Conservation (phyloP, 176 grass and related monocot species). For the Zizania latifolia region DNA sequence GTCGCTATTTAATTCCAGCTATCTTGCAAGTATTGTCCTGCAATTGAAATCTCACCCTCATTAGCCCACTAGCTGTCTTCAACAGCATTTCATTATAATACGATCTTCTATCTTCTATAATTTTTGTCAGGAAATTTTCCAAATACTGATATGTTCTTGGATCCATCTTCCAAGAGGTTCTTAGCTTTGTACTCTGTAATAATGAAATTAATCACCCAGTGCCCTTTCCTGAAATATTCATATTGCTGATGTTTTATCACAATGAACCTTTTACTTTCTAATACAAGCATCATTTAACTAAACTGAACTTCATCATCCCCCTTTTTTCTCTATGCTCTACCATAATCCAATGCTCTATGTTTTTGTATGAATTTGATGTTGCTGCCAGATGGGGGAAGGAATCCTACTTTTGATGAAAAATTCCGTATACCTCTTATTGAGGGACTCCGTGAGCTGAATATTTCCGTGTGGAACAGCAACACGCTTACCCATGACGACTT, state of each 20-base stretch:
- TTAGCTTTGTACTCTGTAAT: neutral
- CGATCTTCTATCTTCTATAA: neutral
- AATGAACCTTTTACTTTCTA: neutral
- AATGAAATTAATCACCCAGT: neutral
- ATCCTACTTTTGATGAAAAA: conserved; percentile 77
- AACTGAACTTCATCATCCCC: neutral
- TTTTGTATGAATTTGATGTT: conserved; percentile 20
- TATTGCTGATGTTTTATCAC: neutral
- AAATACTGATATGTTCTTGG: neutral
- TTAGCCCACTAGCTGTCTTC: neutral
- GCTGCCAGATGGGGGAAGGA: conserved; percentile 67
- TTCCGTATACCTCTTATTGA: conserved; percentile 79
- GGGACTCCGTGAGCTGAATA: conserved; percentile 64
- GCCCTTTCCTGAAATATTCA: neutral
- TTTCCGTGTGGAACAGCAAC: conserved; percentile 74
- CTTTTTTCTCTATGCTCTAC: neutral
- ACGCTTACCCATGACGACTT: conserved; percentile 64
- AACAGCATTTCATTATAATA: neutral
- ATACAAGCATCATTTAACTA: neutral
- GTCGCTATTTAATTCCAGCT: neutral
- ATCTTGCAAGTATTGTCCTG: neutral
- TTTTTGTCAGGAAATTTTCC: neutral
- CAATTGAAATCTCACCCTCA: neutral
- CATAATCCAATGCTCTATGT: neutral
- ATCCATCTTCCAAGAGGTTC: neutral